Conservation (phyloP, 2,329 filamentous ascomycete species). For the Aspergillus aculeatinus region DNA sequence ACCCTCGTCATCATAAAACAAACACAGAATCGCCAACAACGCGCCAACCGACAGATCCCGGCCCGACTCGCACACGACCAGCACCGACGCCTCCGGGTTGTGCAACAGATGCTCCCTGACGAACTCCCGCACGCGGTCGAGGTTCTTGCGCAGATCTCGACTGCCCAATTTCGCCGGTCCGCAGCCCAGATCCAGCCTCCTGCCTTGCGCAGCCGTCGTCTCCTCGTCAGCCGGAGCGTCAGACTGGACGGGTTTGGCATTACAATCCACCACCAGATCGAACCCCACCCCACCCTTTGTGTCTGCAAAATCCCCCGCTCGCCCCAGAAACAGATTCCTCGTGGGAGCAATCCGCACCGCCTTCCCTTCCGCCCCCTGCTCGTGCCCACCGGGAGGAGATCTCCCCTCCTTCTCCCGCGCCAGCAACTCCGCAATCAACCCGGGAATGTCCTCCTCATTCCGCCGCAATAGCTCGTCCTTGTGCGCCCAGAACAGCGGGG, state of each 20-base stretch:
- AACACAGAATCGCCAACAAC: conserved; percentile 72
- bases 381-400: too few species aligned
- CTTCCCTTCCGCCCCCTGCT: conserved; percentile 15
- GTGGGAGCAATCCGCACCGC: conserved; percentile 40
- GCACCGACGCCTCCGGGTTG: conserved; percentile 35
- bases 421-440: conserved; percentile 50
- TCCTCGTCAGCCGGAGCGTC: conserved; percentile 25
- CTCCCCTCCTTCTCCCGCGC: conserved; percentile 21
- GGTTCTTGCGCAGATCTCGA: conserved; percentile 71
- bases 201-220: conserved; percentile 20
- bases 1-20: conserved; percentile 67
- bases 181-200: conserved; percentile 59
- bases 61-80: conserved; percentile 73
- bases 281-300: conserved; percentile 46
- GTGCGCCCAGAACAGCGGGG: conserved; percentile 76
- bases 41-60: conserved; percentile 78
- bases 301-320: conserved; percentile 23
- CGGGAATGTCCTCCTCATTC: conserved; percentile 63
- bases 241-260: conserved; percentile 22
- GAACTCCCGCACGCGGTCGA: conserved; percentile 64
- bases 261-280: conserved; percentile 45
- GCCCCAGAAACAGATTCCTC: conserved; percentile 33
- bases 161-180: conserved; percentile 75
- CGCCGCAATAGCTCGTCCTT: conserved; percentile 59
- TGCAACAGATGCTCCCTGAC: conserved; percentile 37